Percentiles rank a stretch among this genome's conserved stretches.
Conservation (phyloP, 441 rosid genomes). For the Arabidopsis hybrid region DNA sequence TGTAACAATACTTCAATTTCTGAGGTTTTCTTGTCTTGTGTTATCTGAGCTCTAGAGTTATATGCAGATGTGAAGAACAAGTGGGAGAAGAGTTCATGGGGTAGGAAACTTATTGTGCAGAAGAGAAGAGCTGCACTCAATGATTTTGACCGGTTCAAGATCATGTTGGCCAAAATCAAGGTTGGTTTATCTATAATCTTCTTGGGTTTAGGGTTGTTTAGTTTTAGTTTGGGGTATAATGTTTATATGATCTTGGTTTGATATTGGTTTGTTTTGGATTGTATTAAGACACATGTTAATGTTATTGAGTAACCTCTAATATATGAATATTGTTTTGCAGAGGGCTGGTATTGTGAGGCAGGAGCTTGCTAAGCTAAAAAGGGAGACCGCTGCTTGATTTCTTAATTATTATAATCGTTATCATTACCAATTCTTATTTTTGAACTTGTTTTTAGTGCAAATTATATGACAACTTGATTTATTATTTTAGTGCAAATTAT, state of each 20-base stretch:
- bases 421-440: neutral
- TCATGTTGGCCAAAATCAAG: slow-evolving; percentile 95
- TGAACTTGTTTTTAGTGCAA: neutral
- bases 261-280: neutral
- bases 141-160: slow-evolving; percentile 88
- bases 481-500: too few species aligned
- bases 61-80: slow-evolving; percentile 73
- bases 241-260: neutral
- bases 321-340: slow-evolving; percentile 45
- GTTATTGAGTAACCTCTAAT: neutral
- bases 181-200: slow-evolving; percentile 38
- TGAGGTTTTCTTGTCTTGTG: neutral
- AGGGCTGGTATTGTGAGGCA: slow-evolving; percentile 60
- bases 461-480: neutral
- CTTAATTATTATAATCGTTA: neutral
- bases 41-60: neutral
- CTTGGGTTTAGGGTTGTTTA: neutral
- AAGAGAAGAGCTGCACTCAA: slow-evolving; percentile 64
- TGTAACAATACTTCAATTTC: neutral
- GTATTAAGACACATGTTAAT: neutral
- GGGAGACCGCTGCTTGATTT: slow-evolving; percentile 49
- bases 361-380: slow-evolving; percentile 65
- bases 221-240: neutral
- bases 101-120: slow-evolving; percentile 62
- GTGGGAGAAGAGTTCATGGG: slow-evolving; percentile 82